Conservation (phyloP, 257 asterid species). For the Fraxinus excelsior region DNA sequence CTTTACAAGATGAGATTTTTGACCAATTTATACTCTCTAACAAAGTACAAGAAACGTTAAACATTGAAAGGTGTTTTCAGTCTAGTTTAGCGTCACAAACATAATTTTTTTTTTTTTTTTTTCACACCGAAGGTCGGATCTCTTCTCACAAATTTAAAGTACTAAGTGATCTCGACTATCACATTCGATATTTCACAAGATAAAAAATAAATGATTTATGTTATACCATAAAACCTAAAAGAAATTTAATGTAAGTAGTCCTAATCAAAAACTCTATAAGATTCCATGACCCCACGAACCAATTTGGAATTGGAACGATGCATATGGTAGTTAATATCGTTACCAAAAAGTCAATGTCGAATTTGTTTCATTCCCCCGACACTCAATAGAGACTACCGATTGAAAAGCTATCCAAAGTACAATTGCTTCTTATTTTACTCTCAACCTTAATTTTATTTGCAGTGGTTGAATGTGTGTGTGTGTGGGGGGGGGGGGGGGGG, state of each 20-base stretch:
- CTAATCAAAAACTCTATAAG: conserved; percentile 26
- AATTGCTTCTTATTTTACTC: neutral
- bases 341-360: conserved; percentile 36
- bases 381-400: neutral
- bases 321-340: conserved; percentile 64
- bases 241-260: conserved; percentile 13
- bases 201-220: conserved; percentile 18
- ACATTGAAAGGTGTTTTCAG: neutral
- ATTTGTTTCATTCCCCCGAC: conserved; percentile 23
- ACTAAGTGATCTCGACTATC: too few relatives aligned
- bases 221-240: conserved; percentile 18
- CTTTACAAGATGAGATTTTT: neutral
- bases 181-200: neutral
- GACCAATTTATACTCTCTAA: neutral
- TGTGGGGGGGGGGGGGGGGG: too few relatives aligned
- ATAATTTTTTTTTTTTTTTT: neutral
- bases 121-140: neutral
- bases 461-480: too few relatives aligned
- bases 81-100: neutral
- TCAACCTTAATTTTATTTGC: neutral
- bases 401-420: neutral
- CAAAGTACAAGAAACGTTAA: too few relatives aligned
- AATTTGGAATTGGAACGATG: conserved; percentile 23
- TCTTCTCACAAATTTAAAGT: neutral
- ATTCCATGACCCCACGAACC: conserved; percentile 44